Evolutionary conservation across 108 stramenopile species (phyloP), one percentile per base, ranked within the genome.

Genomic region (Asterionellopsis glacialis): DNA sequence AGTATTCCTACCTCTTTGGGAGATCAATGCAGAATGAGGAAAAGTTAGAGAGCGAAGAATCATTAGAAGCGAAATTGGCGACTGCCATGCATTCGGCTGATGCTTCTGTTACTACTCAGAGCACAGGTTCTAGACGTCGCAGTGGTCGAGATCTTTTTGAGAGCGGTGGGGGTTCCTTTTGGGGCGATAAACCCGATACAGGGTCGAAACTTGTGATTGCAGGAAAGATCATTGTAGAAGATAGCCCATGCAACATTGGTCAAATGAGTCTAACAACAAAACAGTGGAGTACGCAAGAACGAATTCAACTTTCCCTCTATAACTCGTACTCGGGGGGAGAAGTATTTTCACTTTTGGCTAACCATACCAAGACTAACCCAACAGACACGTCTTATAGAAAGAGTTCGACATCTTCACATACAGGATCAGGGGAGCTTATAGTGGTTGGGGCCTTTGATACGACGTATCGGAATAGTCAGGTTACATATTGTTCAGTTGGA

Each of bases 371-470:
- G 47, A 48, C 47, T 5, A 21, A 16, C 6, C 5, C 16, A 48
- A 49, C 25, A 72, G 55, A n/a, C 63, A 69, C 51, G 64, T 2
- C 16, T 48, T 48, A 16, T 5, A 48, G 9, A 48, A 48, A 21
- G 47, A 19, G 47, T 19, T 4, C 47, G 4, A 48, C 47, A 49
- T 15, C 69, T 25, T 64, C 55, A 38, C 57, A 43, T 55, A n/a
- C 48, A 33, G 63, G 73, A 28, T 65, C 64, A 33, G 83, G 86
- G 11, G 86, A 93, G 61, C 79, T 93, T 9, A 87, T 95, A 49
- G 88, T 95, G n/a, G 95, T 93, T 5, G 96, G 96, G 7, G 87
- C 87, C 9, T 97, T 95, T 73, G 96, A 97, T 73, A 90, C 88
- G 0, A 93, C 92, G 21, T 88, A 95, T 61, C 61, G 82, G 47